Conservation (phyloP, 208 protist genomes). For the Lotmaria passim region DNA sequence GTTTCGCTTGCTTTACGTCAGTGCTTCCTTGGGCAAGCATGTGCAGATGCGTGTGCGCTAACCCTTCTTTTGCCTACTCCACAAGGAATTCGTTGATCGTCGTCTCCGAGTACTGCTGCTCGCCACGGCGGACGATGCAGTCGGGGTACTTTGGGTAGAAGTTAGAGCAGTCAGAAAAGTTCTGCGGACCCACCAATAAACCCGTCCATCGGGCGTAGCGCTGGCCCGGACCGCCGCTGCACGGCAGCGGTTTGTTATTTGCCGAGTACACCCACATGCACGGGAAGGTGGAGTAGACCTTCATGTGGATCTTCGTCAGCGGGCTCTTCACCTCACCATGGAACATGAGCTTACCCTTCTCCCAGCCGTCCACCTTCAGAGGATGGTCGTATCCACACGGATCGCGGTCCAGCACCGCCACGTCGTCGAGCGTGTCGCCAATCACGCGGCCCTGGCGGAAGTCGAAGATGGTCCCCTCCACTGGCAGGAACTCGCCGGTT, state of each 20-base stretch:
- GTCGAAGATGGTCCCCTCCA: constrained; percentile 42
- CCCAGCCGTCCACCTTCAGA: constrained; percentile 43
- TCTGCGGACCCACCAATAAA: constrained; percentile 56
- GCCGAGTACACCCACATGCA: constrained; percentile 74
- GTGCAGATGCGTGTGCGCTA: no score
- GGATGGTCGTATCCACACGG: constrained; percentile 72
- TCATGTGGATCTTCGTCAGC: constrained; percentile 56
- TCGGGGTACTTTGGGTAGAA: constrained; percentile 37
- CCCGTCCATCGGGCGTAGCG: constrained; percentile 50
- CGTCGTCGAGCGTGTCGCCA: constrained; percentile 46
- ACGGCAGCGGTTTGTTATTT: constrained; percentile 54
- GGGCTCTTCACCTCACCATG: constrained; percentile 57
- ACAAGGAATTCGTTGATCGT: constrained; percentile 65
- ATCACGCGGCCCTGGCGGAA: constrained; percentile 42
- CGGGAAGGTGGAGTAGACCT: constrained; percentile 66
- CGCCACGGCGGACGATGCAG: constrained; percentile 39
- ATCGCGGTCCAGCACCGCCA: constrained; percentile 38
- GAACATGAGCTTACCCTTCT: constrained; percentile 41
- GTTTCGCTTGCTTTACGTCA: no score
- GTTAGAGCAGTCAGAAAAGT: constrained; percentile 55
- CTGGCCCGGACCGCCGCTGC: constrained; percentile 47
- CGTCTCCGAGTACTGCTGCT: constrained; percentile 47
- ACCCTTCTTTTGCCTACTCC: no score
- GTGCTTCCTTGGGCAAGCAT: no score
- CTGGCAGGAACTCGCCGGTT: constrained; percentile 42